A percentile compares a stretch with the other conserved stretches of the same genome.
Evolutionary conservation across 2,329 filamentous ascomycete species (phyloP).

Genomic region (Cyphellophora europaea): DNA sequence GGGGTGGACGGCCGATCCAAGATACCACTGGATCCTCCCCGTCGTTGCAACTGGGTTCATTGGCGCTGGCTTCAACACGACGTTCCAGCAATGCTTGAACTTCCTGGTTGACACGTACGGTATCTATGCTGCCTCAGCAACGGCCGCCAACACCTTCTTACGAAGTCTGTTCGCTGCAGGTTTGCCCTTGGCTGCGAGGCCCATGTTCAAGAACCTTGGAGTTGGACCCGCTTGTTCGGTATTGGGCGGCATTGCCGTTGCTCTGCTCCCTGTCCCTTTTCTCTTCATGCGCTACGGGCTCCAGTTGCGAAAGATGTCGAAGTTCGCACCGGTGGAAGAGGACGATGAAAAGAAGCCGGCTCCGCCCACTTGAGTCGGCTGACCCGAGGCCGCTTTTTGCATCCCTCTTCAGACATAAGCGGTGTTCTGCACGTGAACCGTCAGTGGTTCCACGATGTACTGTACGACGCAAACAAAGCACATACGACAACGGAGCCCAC

Average conservation of each 20-base stretch:
- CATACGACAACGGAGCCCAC: no score
- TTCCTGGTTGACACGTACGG: conserved; percentile 34
- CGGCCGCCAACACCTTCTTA: conserved; percentile 35
- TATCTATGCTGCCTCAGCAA: conserved; percentile 33
- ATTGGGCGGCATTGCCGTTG: conserved; percentile 30
- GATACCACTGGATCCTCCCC: conserved; percentile 25
- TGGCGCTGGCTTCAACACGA: conserved; percentile 31
- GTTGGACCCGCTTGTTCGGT: conserved; percentile 33
- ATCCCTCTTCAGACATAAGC: conserved; percentile 2
- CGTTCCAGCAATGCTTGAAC: conserved; percentile 38
- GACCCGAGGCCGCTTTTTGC: background rate
- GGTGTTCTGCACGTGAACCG: background rate
- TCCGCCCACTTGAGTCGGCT: background rate
- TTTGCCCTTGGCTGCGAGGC: conserved; percentile 27
- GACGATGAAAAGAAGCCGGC: conserved; percentile 1
- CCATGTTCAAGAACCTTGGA: conserved; percentile 32
- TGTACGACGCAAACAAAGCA: no score
- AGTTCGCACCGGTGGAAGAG: conserved; percentile 29
- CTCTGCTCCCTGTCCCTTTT: conserved; percentile 34
- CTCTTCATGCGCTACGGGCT: conserved; percentile 35
- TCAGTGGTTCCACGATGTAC: no score
- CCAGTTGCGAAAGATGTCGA: conserved; percentile 32
- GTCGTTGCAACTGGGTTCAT: conserved; percentile 29
- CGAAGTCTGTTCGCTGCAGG: conserved; percentile 31
- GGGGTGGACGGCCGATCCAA: conserved; percentile 30